Percentiles rank a stretch among this genome's conserved stretches.
These are phyloP conservation scores for Blastosporella zonata DNA, from an alignment of 1,284 basidiomycete genomes.

Conservation along the genomic window DNA sequence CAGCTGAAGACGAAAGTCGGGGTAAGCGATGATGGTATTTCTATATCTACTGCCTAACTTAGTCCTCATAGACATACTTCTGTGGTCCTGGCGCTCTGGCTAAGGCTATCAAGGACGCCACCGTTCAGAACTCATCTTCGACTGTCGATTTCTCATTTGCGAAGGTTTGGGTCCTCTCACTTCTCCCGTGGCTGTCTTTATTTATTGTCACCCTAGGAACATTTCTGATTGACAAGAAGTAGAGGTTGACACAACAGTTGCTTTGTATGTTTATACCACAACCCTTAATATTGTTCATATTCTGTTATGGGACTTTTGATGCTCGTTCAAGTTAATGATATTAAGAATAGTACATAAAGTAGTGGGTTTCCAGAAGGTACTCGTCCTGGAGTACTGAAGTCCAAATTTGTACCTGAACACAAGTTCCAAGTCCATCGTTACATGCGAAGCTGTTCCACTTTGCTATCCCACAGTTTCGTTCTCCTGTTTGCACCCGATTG, in stretches of 20 bases:
- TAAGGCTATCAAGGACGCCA: constrained; percentile 71
- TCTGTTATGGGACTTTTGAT: not conserved
- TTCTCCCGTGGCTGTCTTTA: not conserved
- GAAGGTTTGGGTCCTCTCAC: constrained; percentile 47
- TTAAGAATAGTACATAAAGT: constrained; percentile 2
- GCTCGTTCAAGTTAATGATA: too few relatives aligned
- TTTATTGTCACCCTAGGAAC: constrained; percentile 42
- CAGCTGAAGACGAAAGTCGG: constrained; percentile 80
- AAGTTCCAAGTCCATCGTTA: constrained; percentile 4
- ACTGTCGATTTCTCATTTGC: constrained; percentile 74
- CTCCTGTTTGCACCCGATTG: constrained; percentile 47
- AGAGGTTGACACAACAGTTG: not conserved
- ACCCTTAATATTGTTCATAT: constrained; percentile 6
- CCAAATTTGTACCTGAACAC: not conserved
- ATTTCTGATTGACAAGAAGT: constrained; percentile 47
- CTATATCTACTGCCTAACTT: constrained; percentile 8
- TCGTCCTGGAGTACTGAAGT: not conserved
- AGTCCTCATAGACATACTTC: constrained; percentile 68
- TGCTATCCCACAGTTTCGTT: constrained; percentile 89
- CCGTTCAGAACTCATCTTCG: constrained; percentile 49
- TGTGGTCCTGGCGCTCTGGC: constrained; percentile 76
- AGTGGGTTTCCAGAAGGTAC: not conserved
- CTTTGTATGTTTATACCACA: constrained; percentile 3
- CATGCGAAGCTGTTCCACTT: constrained; percentile 72
- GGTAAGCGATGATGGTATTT: constrained; percentile 41